Base-by-base conservation (phyloP, 148 eudicot genomes). In the Amaranthus cruentus region DNA sequence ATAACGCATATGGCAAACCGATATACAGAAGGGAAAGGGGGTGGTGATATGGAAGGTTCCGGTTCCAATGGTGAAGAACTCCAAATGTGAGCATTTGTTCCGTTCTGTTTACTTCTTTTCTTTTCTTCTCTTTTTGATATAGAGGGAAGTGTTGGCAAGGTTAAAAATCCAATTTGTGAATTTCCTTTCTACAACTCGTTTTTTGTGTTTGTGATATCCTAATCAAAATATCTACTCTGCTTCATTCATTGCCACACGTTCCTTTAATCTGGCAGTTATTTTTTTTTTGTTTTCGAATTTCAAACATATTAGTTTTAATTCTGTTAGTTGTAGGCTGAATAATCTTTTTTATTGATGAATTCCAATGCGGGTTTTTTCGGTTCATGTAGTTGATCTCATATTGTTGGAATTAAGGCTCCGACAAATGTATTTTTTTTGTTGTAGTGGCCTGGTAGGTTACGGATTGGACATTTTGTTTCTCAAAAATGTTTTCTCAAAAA, bases 31-130 rank as follows among this genome's bases (percentile, higher is more conserved):
- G 97, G 96, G 46, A 95, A 86, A 83, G 96, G 98, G 55, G 98
- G 87, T 76, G 87, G 87, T 76, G 87, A 91, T 66, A 87, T 85
- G 21, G 98, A 95, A 81, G 97, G 98, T 75, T 90, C 96, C 14
- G 98, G 98, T 58, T 95, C 98, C 47, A 95, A 95, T 82, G 96
- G 96, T 57, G 98, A 91, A 88, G 98, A 95, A 84, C 80, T 95
- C 55, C 98, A 89, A 85, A 86, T 91, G 98, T 94, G 84, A 88
- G 97, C 74, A 82, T 75, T 60, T 73, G 46, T 72, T 61, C 18
- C 47, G 28, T 70, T 11, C 18, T 28, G 38, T 58, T 48, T 59
- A 7, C 52, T 38, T 28, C 60, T 78, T 4, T 73, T 15, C n/a
- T 73, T 15, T 7, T 68, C 11, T 15, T 18, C 3, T 51, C 10